phyloP scores from a whole-genome alignment of 257 asterid species.

The Solanum megistacrolobum region DNA sequence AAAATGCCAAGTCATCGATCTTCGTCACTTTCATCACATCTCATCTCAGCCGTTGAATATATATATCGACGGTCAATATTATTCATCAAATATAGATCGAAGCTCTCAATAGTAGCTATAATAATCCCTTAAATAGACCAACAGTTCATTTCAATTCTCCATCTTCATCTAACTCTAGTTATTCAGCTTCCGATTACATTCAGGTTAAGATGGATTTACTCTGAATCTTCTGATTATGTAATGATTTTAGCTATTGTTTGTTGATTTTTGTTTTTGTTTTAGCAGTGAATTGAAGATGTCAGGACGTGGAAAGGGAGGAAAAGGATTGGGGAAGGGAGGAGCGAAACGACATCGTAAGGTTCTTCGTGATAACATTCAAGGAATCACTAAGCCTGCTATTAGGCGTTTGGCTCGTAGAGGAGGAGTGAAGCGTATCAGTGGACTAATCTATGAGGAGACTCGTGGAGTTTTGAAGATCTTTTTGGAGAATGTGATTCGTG shows the following conservation, averaged over 20 bases:
- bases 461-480: slow-evolving; percentile 27
- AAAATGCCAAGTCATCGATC: background rate
- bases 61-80: background rate
- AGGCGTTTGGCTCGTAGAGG: slow-evolving; percentile 30
- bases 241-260: background rate
- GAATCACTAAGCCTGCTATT: slow-evolving; percentile 22
- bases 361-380: slow-evolving; percentile 24
- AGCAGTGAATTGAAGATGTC: slow-evolving; percentile 10
- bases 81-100: background rate
- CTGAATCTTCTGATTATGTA: background rate
- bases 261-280: background rate
- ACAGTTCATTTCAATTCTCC: fast-evolving
- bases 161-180: background rate
- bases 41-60: background rate
- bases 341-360: slow-evolving; percentile 28
- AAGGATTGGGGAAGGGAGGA: slow-evolving; percentile 28
- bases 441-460: slow-evolving; percentile 21
- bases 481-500: slow-evolving; percentile 24
- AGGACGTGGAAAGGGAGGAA: slow-evolving; percentile 28
- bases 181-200: background rate
- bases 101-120: background rate
- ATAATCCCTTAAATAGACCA: background rate
- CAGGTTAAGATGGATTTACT: background rate
- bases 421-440: slow-evolving; percentile 26
- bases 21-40: background rate